Evolutionary conservation across 78 protist species (phyloP), one percentile per base, ranked within the genome.

Genomic region (Monosiga brevicollis): DNA sequence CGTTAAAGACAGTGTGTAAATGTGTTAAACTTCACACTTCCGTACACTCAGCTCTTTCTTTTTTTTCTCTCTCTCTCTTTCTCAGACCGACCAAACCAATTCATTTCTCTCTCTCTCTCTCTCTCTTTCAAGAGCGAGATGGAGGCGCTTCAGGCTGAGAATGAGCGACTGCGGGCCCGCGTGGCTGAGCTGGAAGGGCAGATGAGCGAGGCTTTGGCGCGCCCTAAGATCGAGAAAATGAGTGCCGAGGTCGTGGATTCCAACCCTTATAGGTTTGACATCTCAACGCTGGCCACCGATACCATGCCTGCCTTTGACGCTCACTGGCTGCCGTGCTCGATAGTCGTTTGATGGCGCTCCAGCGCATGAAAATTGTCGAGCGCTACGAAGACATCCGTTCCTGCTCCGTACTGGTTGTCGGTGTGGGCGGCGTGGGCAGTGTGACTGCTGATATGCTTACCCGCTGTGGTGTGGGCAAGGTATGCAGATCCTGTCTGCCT

Each of bases 381-480:
- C 83, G 95, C 83, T 97, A 97, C 82, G 97, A 94, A 76, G 89
- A 85, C 43, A 91, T 95, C 78, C 92, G 94, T 49, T 83, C 87
- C 80, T 43, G 29, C 35, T 73, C 95, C 23, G 96, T 97, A n/a
- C 77, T 85, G 29, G 81, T 96, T 26, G 94, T 96, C 37, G 99
- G 99, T 32, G 83, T 94, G 0, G 98, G 99, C 11, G 98, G 97
- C 26, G 96, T 95, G 34, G 98, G 99, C 55, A 54, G 88, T 29
- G 98, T 95, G 10, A 93, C 94, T 10, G 97, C 97, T 1, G 99
- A 97, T 75, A 95, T 96, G 98, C 93, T 97, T 24, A 93, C 97
- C 42, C 91, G 99, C 24, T 96, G 99, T 82, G 99, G 99, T 36
- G 82, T 97, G 40, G 99, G 99, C n/a, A 97, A 97, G 85, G 62